Evolutionary conservation across 2,329 filamentous ascomycete genomes (phyloP).

Genomic region (Ophiostoma ips): DNA sequence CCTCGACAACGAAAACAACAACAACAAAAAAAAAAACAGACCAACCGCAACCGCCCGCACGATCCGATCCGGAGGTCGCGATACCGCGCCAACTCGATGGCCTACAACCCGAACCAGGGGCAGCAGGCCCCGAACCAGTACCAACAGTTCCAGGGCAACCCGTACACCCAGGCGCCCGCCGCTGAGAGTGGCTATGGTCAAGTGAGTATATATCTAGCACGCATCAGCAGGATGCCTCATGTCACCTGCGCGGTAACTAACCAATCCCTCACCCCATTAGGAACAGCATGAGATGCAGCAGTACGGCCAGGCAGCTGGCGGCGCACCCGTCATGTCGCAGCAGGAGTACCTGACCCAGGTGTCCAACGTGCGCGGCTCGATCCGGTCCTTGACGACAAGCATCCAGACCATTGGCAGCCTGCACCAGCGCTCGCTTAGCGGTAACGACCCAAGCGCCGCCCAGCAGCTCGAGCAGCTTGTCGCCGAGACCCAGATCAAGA

Average conservation of each 20-base stretch:
- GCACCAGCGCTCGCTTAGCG: constrained; percentile 58
- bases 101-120: constrained; percentile 41
- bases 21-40: background rate
- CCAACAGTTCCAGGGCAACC: constrained; percentile 34
- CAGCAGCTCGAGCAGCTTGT: constrained; percentile 53
- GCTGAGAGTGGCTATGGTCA: constrained; percentile 34
- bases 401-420: constrained; percentile 54
- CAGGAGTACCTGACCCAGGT: constrained; percentile 57
- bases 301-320: constrained; percentile 14
- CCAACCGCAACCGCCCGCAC: background rate
- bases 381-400: constrained; percentile 50
- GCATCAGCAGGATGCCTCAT: too few species aligned
- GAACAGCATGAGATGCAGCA: constrained; percentile 41
- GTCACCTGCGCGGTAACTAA: too few species aligned
- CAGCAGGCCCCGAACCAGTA: constrained; percentile 9
- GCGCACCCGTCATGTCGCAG: constrained; percentile 37
- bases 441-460: constrained; percentile 42
- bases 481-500: constrained; percentile 55
- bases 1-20: background rate
- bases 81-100: constrained; percentile 29
- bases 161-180: constrained; percentile 41
- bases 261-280: too few species aligned
- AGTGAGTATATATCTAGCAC: constrained; percentile 13
- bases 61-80: background rate
- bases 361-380: constrained; percentile 51